Evolutionary conservation across 2,329 filamentous ascomycete species (phyloP), one percentile per base, ranked within the genome.

Genomic region (Calonectria naviculata): DNA sequence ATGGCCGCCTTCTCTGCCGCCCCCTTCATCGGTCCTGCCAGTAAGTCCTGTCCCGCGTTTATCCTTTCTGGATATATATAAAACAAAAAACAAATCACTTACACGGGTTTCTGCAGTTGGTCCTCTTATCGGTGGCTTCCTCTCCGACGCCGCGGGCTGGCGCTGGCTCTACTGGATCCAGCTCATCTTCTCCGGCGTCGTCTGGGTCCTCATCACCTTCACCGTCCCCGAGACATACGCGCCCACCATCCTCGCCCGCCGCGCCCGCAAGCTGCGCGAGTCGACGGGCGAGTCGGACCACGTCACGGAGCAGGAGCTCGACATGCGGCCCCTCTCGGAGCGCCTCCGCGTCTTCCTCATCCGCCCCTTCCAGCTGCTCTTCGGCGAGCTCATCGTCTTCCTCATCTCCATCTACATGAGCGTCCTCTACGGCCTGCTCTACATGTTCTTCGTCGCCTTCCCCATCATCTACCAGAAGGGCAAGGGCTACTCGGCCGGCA

Each of bases 211-310:
- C 71, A 95, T 97, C 82, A 93, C 92, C 34, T 95, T 97, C 83
- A 97, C 94, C n/a, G 92, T 97, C 0, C 94, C 94, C 1, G 95
- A 97, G 83, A 98, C 95, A 0, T 97, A 97, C 81, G 92, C 94
- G 0, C 94, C 95, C 0, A 93, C 91, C 0, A 91, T 98, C 62
- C 89, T 98, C 19, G 89, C 90, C 64, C 84, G 84, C 34, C 89
- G 94, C 15, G 95, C 95, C 3, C 87, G 88, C 78, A 93, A 94
- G 81, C 85, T 97, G 71, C 89, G 95, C 64, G 90, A 92, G 79
- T 82, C 90, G 36, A 93, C 93, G 1, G 91, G 92, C 26, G 89
- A 94, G 72, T 75, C 84, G 2, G 89, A 89, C 71, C 93, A 92
- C 79, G 93, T 95, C 44, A 96, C 95, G 0, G 94, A 97, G 81